Evolutionary conservation across 306 rosid species (phyloP).

Genomic region (Delonix regia): DNA sequence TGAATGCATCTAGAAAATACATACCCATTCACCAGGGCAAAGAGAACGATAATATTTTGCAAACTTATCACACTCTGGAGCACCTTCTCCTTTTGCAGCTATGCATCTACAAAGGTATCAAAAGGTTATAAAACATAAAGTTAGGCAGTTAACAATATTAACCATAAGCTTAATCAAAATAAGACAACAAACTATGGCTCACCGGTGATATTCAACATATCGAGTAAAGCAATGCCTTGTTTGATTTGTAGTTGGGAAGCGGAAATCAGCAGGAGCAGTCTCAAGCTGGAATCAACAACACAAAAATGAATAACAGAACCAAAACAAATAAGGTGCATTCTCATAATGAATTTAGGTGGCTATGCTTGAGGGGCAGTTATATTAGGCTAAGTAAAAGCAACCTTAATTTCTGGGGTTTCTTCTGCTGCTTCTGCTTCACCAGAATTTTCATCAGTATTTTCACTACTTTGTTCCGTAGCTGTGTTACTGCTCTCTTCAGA

Average conservation of each 20-base stretch:
- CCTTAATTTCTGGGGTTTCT: slow-evolving; percentile 71
- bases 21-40: slow-evolving; percentile 89
- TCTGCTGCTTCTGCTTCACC: slow-evolving; percentile 52
- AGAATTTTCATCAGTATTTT: slow-evolving; percentile 49
- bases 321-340: neutral
- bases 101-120: slow-evolving; percentile 47
- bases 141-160: neutral
- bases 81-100: slow-evolving; percentile 76
- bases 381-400: slow-evolving; percentile 18
- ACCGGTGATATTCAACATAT: slow-evolving; percentile 73
- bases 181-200: neutral
- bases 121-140: neutral
- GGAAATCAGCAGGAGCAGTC: slow-evolving; percentile 80
- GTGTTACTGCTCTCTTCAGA: slow-evolving; percentile 30
- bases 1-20: slow-evolving; percentile 28
- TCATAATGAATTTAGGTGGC: neutral
- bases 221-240: slow-evolving; percentile 84
- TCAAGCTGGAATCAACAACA: slow-evolving; percentile 58
- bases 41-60: slow-evolving; percentile 71
- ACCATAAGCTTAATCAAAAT: neutral
- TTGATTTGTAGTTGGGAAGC: slow-evolving; percentile 83
- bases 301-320: neutral
- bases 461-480: slow-evolving; percentile 51
- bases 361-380: neutral
- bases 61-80: slow-evolving; percentile 76